A percentile compares a stretch with the other conserved stretches of the same genome.
These are phyloP conservation scores for Oryza meridionalis DNA, from an alignment of 176 grass and related monocot genomes.

Conservation along the genomic window DNA sequence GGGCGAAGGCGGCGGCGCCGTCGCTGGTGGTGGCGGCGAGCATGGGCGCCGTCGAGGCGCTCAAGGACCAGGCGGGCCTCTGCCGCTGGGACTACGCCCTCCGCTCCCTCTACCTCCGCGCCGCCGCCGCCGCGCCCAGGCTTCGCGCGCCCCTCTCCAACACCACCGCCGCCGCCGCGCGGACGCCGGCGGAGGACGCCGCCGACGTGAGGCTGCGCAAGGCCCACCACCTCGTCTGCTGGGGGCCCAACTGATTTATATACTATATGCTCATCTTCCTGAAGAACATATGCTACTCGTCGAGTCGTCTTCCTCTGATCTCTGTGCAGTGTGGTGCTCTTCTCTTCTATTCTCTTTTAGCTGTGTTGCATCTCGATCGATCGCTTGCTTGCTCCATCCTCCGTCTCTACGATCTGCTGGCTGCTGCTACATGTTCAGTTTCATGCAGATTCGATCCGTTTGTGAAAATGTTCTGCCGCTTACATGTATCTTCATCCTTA, in stretches of 20 bases:
- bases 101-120: constrained; percentile 48
- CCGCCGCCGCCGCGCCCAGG: constrained; percentile 21
- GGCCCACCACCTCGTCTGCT: constrained; percentile 72
- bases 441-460: neutral
- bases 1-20: constrained; percentile 34
- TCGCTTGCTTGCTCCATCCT: neutral
- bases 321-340: too few species aligned
- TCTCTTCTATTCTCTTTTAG: too few species aligned
- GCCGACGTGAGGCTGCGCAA: constrained; percentile 35
- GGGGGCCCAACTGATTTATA: constrained; percentile 46
- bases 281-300: too few species aligned
- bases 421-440: neutral
- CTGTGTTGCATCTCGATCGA: too few species aligned
- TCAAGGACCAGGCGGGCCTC: constrained; percentile 78
- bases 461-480: neutral
- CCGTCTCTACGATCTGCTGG: neutral
- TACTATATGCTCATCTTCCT: neutral
- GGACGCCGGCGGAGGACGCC: neutral
- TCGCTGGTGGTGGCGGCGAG: constrained; percentile 69
- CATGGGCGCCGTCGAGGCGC: constrained; percentile 69
- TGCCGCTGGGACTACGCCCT: constrained; percentile 79
- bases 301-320: too few species aligned
- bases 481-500: neutral
- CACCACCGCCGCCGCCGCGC: neutral
- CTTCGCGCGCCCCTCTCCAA: constrained; percentile 16